Base-by-base conservation (phyloP, 495 filamentous ascomycete species). In the Talaromyces ruber region DNA sequence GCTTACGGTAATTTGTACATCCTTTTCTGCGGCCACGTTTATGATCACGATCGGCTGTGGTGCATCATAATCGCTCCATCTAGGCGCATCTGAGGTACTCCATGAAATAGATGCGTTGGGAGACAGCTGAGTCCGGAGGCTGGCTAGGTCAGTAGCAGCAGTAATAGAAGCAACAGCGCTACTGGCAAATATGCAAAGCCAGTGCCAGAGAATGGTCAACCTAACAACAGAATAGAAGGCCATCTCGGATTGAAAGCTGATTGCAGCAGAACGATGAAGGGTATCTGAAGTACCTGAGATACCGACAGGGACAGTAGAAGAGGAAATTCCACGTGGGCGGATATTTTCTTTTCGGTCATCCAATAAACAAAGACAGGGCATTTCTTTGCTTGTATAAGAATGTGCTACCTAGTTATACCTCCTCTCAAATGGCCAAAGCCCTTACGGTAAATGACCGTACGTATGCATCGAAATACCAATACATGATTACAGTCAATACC, bases 1-100 rank as follows among this genome's bases (percentile, higher is more conserved):
- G 63, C 66, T 22, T 66, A 68, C 67, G 29, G 67, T 70, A 43
- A 43, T 39, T 22, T 45, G 62, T 26, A 75, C 64, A 47, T 75
- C 71, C 54, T 30, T 22, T 57, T 75, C 72, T 21, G 63, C 62
- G 18, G 39, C 64, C 8, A 71, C 71, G 32, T 66, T 71, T 21
- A 75, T 61, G 6, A 74, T 63, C 0, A 51, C 62, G 12, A 63
- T 65, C 2, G 71, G 68, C 2, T 28, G 53, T n/a, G 72, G 71
- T 8, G 66, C 64, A 21, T 54, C 55, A 55, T 64, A 73, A 28
- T 47, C 58, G 32, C 56, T 59, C 56, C 56, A 59, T 45, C 56
- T 21, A 29, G 52, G 52, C 25, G 52, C 52, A 16, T 24, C 28
- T 55, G 52, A 55, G 52, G 52, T 8, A 55, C 1, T 26, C 21